Evolutionary conservation across 129 eudicot species (phyloP), one percentile per base, ranked within the genome.

Genomic region (Chrysanthemum makinoi): DNA sequence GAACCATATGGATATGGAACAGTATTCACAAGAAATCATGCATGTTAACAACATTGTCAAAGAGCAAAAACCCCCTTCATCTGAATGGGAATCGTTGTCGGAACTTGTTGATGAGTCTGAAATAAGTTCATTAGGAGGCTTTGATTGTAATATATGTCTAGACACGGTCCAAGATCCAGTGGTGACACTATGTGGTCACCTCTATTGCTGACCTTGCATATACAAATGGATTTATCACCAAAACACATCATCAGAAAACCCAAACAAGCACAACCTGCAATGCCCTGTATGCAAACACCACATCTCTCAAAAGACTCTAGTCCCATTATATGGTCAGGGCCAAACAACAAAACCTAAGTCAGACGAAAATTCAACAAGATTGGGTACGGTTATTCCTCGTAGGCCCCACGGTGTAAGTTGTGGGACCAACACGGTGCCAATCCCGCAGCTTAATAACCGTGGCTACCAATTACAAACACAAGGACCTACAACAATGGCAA

Each of bases 181-280:
- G 16, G 83, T 79, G 69, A 79, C 83, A 48, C 69, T 79, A 2
- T 79, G 83, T 16, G 83, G 83, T 19, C 83, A 79, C 64, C 68
- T 79, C 9, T 79, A 79, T 62, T 79, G 83, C 11, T 79, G 83
- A 79, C 79, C 70, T 2, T 79, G 83, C 69, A 73, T 79, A 7
- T 79, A 79, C 75, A 73, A 51, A 28, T 79, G 83, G 83, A 72
- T 79, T 5, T 65, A 72, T 4, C 53, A 26, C 18, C 75, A 73
- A 58, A 50, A 46, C 20, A 72, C 72, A 1, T 64, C 78, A 55
- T 17, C 78, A 1, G 28, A 71, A 24, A 26, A 65, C n/a, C 46
- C 14, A 5, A 72, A 64, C 26, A 55, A 54, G 19, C 76, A 72
- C 57, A 54, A 55, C 46, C 56, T 79, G 18, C 26, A 20, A 17